These are phyloP conservation scores for Rhynchosporium agropyri DNA, from an alignment of 2,329 filamentous ascomycete genomes.

Conservation along the genomic window DNA sequence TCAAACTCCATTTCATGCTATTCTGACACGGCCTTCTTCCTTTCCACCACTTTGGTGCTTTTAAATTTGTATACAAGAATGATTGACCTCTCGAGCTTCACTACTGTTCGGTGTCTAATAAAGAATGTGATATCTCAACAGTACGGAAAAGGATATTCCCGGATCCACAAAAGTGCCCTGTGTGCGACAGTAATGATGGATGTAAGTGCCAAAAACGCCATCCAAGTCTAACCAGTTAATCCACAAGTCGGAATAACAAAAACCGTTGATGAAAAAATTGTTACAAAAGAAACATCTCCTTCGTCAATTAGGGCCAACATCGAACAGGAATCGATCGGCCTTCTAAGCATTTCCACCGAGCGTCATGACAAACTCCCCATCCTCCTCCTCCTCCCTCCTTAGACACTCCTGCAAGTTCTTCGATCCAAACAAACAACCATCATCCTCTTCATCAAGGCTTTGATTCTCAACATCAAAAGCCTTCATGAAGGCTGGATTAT, in stretches of 20 bases:
- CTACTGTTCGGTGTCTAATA: not conserved
- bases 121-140: not conserved
- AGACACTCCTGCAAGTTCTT: conserved; percentile 36
- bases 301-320: too few species aligned
- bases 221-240: not conserved
- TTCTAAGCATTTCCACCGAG: conserved; percentile 35
- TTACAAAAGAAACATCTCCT: not conserved
- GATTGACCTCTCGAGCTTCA: not conserved
- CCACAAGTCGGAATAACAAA: not conserved
- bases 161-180: not conserved
- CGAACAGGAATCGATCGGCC: too few species aligned
- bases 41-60: too few species aligned
- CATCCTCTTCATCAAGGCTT: conserved; percentile 46
- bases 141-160: not conserved
- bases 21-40: not conserved
- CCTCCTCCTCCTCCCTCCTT: conserved; percentile 46
- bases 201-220: conserved; percentile 9
- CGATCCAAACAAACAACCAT: conserved; percentile 41
- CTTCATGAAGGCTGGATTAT: conserved; percentile 56
- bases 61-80: conserved; percentile 13
- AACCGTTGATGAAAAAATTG: not conserved
- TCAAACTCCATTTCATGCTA: too few species aligned
- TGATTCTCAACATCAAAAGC: conserved; percentile 56
- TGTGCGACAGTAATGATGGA: not conserved
- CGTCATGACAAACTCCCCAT: conserved; percentile 59